A percentile compares a stretch with the other conserved stretches of the same genome.
These are phyloP conservation scores for Simplicillium aogashimaense DNA, from an alignment of 2,329 filamentous ascomycete genomes.

Conservation along the genomic window DNA sequence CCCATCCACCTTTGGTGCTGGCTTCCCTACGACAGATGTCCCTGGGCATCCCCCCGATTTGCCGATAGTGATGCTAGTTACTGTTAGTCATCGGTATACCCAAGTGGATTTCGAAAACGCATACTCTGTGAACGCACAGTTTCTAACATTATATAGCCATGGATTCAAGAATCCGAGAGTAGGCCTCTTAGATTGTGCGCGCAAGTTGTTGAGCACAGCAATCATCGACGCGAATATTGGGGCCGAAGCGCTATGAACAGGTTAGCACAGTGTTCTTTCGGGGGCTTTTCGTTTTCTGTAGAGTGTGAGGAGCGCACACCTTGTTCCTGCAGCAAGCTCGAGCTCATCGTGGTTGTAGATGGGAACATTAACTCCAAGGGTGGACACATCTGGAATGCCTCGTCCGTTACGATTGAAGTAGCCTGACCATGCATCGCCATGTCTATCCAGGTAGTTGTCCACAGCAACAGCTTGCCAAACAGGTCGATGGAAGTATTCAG, in stretches of 20 bases:
- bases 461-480: slow-evolving; percentile 34
- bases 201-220: slow-evolving; percentile 53
- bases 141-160: slow-evolving; percentile 39
- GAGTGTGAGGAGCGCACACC: slow-evolving; percentile 10
- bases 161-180: slow-evolving; percentile 52
- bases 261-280: not conserved
- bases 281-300: not conserved
- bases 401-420: slow-evolving; percentile 36
- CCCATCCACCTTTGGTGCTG: slow-evolving; percentile 15
- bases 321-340: slow-evolving; percentile 19
- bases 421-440: slow-evolving; percentile 36
- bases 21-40: slow-evolving; percentile 12
- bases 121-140: slow-evolving; percentile 24
- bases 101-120: slow-evolving; percentile 4
- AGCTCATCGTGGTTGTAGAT: slow-evolving; percentile 18
- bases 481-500: slow-evolving; percentile 32
- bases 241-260: slow-evolving; percentile 36
- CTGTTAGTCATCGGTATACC: slow-evolving; percentile 4
- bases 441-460: slow-evolving; percentile 30
- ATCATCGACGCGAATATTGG: slow-evolving; percentile 56
- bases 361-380: not conserved
- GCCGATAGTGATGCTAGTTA: slow-evolving; percentile 22
- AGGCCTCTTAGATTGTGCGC: slow-evolving; percentile 41
- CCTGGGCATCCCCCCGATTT: slow-evolving; percentile 21
- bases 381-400: slow-evolving; percentile 16